These are phyloP conservation scores for Tricholoma terreum DNA, from an alignment of 768 basidiomycete genomes.

Conservation along the genomic window DNA sequence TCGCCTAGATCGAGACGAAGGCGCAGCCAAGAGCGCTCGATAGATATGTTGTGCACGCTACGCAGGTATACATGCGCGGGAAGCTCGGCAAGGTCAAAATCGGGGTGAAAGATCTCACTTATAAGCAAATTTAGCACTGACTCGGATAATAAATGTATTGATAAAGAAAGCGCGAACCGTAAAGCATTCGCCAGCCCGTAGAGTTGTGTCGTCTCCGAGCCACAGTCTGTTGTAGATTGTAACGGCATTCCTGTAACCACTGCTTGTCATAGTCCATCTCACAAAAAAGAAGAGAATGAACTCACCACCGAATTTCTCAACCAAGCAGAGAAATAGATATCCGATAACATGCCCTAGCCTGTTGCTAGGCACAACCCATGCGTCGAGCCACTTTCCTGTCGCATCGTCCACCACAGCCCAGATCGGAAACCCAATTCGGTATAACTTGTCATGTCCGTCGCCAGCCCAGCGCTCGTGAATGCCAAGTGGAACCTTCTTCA, in stretches of 20 bases:
- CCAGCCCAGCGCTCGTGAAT: not conserved
- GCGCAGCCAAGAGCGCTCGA: constrained; percentile 34
- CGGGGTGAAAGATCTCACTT: constrained; percentile 25
- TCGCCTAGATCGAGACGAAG: constrained; percentile 30
- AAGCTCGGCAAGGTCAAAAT: constrained; percentile 17
- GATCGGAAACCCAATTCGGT: constrained; percentile 37
- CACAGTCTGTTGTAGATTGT: constrained; percentile 33
- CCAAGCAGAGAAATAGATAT: constrained; percentile 25
- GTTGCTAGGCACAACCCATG: constrained; percentile 10
- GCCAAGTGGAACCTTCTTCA: not conserved
- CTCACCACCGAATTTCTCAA: constrained; percentile 28
- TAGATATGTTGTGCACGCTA: constrained; percentile 33
- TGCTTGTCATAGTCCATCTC: not conserved
- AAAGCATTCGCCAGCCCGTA: constrained; percentile 30
- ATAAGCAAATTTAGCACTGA: not conserved
- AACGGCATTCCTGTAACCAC: constrained; percentile 31
- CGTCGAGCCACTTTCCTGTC: constrained; percentile 2
- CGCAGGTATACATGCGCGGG: constrained; percentile 30
- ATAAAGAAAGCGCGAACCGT: constrained; percentile 15
- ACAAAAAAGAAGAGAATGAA: not conserved
- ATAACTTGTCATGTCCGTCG: constrained; percentile 36
- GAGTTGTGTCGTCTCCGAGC: constrained; percentile 32
- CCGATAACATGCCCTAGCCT: not conserved
- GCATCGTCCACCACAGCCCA: constrained; percentile 17
- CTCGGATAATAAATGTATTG: not conserved